Evolutionary conservation across 257 asterid genomes (phyloP).

Genomic region (Jasminum sambac): DNA sequence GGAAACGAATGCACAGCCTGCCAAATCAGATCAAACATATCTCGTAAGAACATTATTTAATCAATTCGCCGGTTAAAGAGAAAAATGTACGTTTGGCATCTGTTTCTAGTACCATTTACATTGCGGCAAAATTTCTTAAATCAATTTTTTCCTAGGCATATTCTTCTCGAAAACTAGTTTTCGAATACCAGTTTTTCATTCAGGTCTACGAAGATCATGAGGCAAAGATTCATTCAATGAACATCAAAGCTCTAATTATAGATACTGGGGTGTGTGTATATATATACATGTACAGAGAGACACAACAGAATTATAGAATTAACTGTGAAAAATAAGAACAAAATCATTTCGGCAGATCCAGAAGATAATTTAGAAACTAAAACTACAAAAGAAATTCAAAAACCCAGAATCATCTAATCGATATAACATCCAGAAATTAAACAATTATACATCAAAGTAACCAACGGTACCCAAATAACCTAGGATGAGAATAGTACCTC

Average conservation of each 20-base stretch:
- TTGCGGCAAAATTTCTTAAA: too few species aligned
- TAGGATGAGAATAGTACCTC: constrained; percentile 28
- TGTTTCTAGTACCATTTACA: too few species aligned
- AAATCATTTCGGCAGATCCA: constrained; percentile 3
- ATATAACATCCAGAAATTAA: constrained; percentile 13
- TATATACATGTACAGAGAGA: background rate
- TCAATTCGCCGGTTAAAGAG: background rate
- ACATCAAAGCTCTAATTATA: background rate
- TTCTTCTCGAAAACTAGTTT: too few species aligned
- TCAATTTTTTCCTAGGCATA: background rate
- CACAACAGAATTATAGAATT: background rate
- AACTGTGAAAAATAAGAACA: background rate
- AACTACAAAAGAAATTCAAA: background rate
- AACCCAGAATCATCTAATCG: constrained; percentile 5
- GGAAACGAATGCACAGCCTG: constrained; percentile 25
- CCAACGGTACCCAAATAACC: background rate
- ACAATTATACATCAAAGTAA: background rate
- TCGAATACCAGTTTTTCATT: too few species aligned
- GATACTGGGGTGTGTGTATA: background rate
- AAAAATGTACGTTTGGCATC: too few species aligned
- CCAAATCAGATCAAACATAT: constrained; percentile 19
- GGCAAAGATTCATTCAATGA: background rate
- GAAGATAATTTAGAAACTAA: background rate
- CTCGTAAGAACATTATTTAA: constrained; percentile 2
- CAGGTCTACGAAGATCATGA: background rate